phyloP scores from a whole-genome alignment of 768 basidiomycete genomes.

The Leccinum pellstonianum region DNA sequence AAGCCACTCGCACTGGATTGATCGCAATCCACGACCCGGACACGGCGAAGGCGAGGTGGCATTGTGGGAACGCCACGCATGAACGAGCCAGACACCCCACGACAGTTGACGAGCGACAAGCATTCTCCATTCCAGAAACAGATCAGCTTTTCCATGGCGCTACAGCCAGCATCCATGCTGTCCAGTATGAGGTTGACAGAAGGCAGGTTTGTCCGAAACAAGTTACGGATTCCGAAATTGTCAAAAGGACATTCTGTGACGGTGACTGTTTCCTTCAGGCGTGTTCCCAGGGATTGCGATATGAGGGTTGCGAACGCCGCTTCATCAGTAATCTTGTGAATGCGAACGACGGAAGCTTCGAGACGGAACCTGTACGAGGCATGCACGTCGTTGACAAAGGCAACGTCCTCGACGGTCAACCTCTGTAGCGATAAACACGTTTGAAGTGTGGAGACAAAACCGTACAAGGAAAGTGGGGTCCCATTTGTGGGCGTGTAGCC shows the following conservation, averaged over 20 bases:
- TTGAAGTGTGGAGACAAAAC: slow-evolving; percentile 2
- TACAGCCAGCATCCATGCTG: background rate
- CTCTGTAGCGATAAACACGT: background rate
- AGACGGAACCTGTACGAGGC: slow-evolving; percentile 6
- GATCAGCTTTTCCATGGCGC: background rate
- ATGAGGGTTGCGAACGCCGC: slow-evolving; percentile 1
- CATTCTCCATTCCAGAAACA: slow-evolving; percentile 13
- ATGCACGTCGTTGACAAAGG: slow-evolving; percentile 8
- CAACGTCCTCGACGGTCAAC: slow-evolving; percentile 4
- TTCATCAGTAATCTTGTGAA: slow-evolving; percentile 1
- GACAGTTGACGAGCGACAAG: slow-evolving; percentile 7
- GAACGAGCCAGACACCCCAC: slow-evolving; percentile 3
- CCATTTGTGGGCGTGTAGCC: background rate
- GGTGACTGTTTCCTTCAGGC: slow-evolving; percentile 3
- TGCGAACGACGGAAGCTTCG: background rate
- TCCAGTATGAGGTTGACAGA: slow-evolving; percentile 7
- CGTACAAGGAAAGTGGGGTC: slow-evolving; percentile 3
- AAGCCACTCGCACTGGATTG: background rate
- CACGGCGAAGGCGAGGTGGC: slow-evolving; percentile 3
- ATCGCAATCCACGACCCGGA: slow-evolving; percentile 11
- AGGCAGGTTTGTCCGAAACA: background rate
- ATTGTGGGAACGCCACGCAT: slow-evolving; percentile 1
- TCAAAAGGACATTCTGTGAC: slow-evolving; percentile 5
- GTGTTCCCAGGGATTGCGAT: slow-evolving; percentile 3
- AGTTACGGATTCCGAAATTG: slow-evolving; percentile 1